These are phyloP conservation scores for Magnusiomyces suaveolens DNA, from an alignment of 1,139 yeast species.

Conservation along the genomic window DNA sequence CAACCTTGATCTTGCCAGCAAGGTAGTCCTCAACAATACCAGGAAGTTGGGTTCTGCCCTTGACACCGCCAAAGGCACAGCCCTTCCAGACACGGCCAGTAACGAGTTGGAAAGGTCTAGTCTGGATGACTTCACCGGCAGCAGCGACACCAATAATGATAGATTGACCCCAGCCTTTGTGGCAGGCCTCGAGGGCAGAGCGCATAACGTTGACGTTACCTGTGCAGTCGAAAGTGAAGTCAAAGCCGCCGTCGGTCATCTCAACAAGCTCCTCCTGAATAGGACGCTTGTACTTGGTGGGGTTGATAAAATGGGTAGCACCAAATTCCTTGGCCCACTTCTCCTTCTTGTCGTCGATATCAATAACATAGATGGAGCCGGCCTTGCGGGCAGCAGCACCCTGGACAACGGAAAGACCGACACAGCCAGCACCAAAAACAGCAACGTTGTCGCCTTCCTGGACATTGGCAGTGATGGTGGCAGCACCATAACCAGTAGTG, in stretches of 20 bases:
- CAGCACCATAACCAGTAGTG: slow-evolving; percentile 98
- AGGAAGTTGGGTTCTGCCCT: slow-evolving; percentile 94
- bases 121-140: slow-evolving; percentile 91
- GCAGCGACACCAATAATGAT: slow-evolving; percentile 96
- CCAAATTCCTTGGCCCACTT: slow-evolving; percentile 85
- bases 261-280: slow-evolving; percentile 80
- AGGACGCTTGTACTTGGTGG: slow-evolving; percentile 60
- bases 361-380: slow-evolving; percentile 72
- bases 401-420: slow-evolving; percentile 90
- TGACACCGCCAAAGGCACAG: slow-evolving; percentile 96
- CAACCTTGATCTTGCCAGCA: slow-evolving; percentile 77
- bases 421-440: slow-evolving; percentile 95
- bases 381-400: slow-evolving; percentile 86
- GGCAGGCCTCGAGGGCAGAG: slow-evolving; percentile 90
- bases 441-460: slow-evolving; percentile 91
- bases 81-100: slow-evolving; percentile 99
- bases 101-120: slow-evolving; percentile 97
- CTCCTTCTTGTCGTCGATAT: slow-evolving; percentile 73
- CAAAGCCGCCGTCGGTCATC: slow-evolving; percentile 93
- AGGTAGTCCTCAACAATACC: slow-evolving; percentile 79
- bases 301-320: slow-evolving; percentile 90
- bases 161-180: slow-evolving; percentile 98
- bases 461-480: slow-evolving; percentile 85
- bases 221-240: slow-evolving; percentile 93
- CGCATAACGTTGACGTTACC: slow-evolving; percentile 95